phyloP scores from a whole-genome alignment of 1,139 yeast species.

The Starmera stellimalicola region DNA sequence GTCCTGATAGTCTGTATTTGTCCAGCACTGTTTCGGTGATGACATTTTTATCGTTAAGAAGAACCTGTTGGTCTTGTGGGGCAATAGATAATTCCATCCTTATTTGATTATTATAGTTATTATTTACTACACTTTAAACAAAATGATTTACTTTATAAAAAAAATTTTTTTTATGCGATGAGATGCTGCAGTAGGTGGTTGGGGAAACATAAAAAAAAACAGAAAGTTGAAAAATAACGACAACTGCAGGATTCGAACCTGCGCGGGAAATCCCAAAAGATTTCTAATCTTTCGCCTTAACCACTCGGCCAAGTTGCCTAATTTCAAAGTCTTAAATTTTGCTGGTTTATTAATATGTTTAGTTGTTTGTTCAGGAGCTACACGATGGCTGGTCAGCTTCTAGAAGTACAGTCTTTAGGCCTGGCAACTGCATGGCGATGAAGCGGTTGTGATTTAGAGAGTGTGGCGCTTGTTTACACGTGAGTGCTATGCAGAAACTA shows the following conservation, averaged over 20 bases:
- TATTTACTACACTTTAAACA: no score
- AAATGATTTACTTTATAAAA: not conserved
- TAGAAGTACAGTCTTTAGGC: no score
- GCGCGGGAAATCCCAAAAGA: slow-evolving; percentile 42
- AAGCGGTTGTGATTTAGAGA: no score
- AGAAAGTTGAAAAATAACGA: slow-evolving; percentile 15
- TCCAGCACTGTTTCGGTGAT: slow-evolving; percentile 54
- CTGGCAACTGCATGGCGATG: no score
- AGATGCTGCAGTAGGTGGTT: not conserved
- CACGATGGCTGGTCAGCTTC: no score
- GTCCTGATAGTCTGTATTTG: slow-evolving; percentile 86
- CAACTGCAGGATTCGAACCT: slow-evolving; percentile 40
- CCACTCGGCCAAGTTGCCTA: slow-evolving; percentile 48
- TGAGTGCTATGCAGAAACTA: no score
- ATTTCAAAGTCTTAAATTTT: no score
- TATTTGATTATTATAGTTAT: no score
- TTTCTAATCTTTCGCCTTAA: slow-evolving; percentile 46
- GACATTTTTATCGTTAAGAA: slow-evolving; percentile 66
- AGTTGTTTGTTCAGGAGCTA: no score
- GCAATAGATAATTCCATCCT: slow-evolving; percentile 57
- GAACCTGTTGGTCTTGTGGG: slow-evolving; percentile 62
- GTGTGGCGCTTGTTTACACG: no score
- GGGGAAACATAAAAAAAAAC: not conserved
- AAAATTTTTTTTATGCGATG: not conserved
- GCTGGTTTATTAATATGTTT: no score